phyloP scores from a whole-genome alignment of 116 monocot species.

The Iris pallida region DNA sequence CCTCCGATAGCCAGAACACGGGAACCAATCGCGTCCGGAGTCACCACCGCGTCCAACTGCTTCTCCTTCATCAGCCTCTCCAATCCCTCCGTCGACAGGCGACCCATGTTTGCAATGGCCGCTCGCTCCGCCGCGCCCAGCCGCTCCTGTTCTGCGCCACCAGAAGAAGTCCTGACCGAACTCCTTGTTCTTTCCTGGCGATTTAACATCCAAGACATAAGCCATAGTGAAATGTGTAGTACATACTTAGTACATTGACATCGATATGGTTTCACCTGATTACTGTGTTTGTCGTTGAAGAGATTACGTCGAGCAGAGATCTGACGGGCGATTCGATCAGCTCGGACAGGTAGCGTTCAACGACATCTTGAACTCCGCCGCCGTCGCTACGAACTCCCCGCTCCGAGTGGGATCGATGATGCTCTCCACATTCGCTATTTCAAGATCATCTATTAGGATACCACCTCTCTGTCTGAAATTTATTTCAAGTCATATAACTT shows the following conservation, averaged over 20 bases:
- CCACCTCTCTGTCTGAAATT: conserved; percentile 42
- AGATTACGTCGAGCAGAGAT: conserved; percentile 55
- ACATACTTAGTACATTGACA: neutral
- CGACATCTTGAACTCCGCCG: conserved; percentile 51
- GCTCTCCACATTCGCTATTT: conserved; percentile 31
- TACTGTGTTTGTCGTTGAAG: conserved; percentile 45
- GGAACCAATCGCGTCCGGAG: conserved; percentile 5
- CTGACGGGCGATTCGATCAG: conserved; percentile 40
- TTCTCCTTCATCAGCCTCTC: no score
- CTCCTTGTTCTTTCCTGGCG: conserved; percentile 42
- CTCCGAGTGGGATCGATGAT: conserved; percentile 16
- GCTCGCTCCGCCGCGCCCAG: conserved; percentile 18
- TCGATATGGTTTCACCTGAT: conserved; percentile 11
- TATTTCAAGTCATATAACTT: no score
- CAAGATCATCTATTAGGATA: conserved; percentile 47
- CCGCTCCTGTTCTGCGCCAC: conserved; percentile 39
- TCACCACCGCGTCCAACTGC: conserved; percentile 51
- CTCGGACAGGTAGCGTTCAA: conserved; percentile 44
- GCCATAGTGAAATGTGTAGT: neutral
- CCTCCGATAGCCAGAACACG: conserved; percentile 46
- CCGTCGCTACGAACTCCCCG: conserved; percentile 22
- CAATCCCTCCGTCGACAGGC: conserved; percentile 35
- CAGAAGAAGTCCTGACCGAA: conserved; percentile 31
- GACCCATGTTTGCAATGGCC: conserved; percentile 24
- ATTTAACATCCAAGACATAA: neutral